Evolutionary conservation across 2,329 filamentous ascomycete species (phyloP), one percentile per base, ranked within the genome.

Genomic region (Cyanodermella asteris): DNA sequence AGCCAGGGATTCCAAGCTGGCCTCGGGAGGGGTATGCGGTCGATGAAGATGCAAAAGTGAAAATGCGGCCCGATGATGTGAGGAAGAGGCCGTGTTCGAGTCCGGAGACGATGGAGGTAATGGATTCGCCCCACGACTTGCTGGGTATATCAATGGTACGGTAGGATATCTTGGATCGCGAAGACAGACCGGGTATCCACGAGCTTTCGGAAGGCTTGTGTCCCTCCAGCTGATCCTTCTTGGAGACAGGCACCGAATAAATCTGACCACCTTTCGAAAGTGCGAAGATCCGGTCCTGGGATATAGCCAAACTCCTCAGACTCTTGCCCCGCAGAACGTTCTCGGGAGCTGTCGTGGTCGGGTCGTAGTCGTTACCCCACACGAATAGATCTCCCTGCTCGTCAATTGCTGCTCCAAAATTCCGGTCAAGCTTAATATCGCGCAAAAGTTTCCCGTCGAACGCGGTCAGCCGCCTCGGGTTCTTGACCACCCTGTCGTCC

Each of bases 371-470:
- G 4, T 60, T 59, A 2, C 87, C 87, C 87, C 87, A 97, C 51
- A 94, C 82, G 8, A 93, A 57, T 22, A 97, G 47, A 43, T 94
- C 75, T 4, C 87, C 87, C 33, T 72, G 70, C 44, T 93, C 82
- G 4, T 72, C 73, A 20, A 94, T 72, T 7, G 87, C 87, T 4
- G 71, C 84, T 6, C 78, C 87, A 43, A 90, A 82, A 20, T 67
- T 65, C 27, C 67, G 61, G 30, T 81, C 77, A 24, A 94, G 52
- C 51, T 91, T 91, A 34, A 94, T 56, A 43, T 93, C 87, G 24
- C 84, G 64, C 20, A 97, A 55, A 10, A 93, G 48, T 46, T 78
- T 66, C 16, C 73, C 75, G 40, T 94, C 71, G 40, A 97, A 94
- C 47, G 72, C 87, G 1, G 61, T 37, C 39, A 94, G 68, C 30